phyloP scores from a whole-genome alignment of 2,329 filamentous ascomycete genomes.

The Aspergillus spinulosporus region DNA sequence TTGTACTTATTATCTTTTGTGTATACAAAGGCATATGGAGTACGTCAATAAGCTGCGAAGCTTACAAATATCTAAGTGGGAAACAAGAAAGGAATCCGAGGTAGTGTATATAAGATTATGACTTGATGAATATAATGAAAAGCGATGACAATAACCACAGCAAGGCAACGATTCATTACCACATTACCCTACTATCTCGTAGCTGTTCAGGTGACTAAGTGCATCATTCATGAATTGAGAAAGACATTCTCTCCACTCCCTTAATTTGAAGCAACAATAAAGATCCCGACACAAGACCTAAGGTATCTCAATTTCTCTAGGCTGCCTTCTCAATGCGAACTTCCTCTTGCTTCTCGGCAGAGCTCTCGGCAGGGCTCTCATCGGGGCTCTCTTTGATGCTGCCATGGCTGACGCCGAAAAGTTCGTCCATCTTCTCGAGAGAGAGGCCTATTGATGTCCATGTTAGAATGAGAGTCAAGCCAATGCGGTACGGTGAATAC shows the following conservation, averaged over 20 bases:
- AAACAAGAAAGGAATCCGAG: not conserved
- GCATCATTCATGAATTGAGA: no score
- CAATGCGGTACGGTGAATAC: not conserved
- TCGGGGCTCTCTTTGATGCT: conserved; percentile 13
- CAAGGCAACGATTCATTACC: not conserved
- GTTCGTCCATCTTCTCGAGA: conserved; percentile 66
- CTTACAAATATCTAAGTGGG: not conserved
- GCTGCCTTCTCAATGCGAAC: conserved; percentile 15
- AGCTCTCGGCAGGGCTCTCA: conserved; percentile 11
- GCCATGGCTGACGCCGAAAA: conserved; percentile 58
- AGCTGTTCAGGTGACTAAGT: not conserved
- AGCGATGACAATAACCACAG: not conserved
- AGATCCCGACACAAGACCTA: no score
- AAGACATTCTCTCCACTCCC: no score
- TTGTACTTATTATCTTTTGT: not conserved
- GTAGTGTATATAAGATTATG: conserved; percentile 1
- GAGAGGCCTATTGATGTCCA: conserved; percentile 37
- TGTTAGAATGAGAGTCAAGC: not conserved
- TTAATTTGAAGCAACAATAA: no score
- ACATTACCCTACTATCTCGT: not conserved
- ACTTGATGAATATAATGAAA: conserved; percentile 13
- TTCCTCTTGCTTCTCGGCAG: conserved; percentile 13
- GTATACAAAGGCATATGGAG: not conserved
- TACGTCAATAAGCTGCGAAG: not conserved
- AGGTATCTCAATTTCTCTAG: conserved; percentile 1